Evolutionary conservation across 768 basidiomycete genomes (phyloP), one percentile per base, ranked within the genome.

Genomic region (Suillus subalutaceus): DNA sequence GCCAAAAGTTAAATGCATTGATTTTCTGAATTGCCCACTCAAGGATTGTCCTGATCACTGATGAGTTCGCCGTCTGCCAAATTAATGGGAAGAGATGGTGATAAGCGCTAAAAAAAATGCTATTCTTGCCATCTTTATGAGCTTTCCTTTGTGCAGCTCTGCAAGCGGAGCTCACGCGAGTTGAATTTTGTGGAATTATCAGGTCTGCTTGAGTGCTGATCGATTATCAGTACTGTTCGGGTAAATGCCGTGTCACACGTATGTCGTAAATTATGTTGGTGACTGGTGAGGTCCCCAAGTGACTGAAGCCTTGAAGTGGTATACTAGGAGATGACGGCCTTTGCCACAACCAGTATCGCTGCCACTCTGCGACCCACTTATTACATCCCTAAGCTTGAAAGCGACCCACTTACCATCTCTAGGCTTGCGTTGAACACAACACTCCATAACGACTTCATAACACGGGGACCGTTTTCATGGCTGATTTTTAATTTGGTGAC

Each of bases 251-350:
- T 57, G 37, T 37, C 9, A 35, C 35, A 35, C 4, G 15, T 59
- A 16, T 59, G 38, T 26, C 57, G 23, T 59, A 59, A 59, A 40
- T 41, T 41, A 35, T 56, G 6, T n/a, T 6, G 20, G 23, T 63
- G 48, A 63, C 63, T 56, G 63, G 50, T 59, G 63, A 59, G 63
- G 63, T 63, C 63, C 63, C 26, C 26, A 26, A 26, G 26, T 26
- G 26, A 26, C 26, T 26, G 26, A 1, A 26, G 26, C 26, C 26
- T 26, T 26, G 26, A 26, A 26, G 1, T 26, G 26, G 26, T 26
- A 26, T 26, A 26, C 26, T 2, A 26, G 26, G 26, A 55, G 18
- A 56, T 56, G 53, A 18, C 20, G 32, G 53, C 12, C 35, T 37
- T 37, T 35, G 32, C 6, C 6, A 20, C 55, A 20, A n/a, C 44